Base-by-base conservation (phyloP, 1,284 basidiomycete genomes). In the Boletus subluridellus region DNA sequence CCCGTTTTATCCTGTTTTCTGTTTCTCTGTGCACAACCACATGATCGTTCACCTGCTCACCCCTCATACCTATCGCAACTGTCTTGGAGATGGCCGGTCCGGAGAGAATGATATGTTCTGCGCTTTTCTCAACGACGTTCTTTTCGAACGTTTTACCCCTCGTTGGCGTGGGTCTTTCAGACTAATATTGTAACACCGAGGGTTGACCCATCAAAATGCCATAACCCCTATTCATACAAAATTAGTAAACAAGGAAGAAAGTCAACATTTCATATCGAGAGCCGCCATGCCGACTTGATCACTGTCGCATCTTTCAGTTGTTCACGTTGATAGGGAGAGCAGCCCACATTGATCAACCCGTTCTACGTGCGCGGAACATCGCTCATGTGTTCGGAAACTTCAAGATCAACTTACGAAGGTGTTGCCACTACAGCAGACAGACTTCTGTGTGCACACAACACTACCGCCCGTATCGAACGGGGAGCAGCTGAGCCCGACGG, bases 351-450 rank as follows among this genome's bases (percentile, higher is more conserved):
- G 50, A 69, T 24, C 51, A 65, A 35, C 0, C 63, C 65, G 9
- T 42, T 49, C 60, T 61, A 15, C 30, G n/a, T 15, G 32, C 4
- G 8, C 8, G 8, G 11, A 7, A 37, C 0, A 10, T 24, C 12
- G 4, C 3, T 51, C 11, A 2, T 15, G 14, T 0, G 14, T 5
- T 37, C 14, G 15, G 1, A 37, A 8, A 37, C 15, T 21, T 21
- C 35, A 37, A 37, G 14, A 14, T 37, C 5, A 6, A 15, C 60
- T 55, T 41, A 67, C 59, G 14, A 55, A 59, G n/a, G 28, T 21
- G 4, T 66, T 62, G 5, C 26, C 44, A 8, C 21, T 49, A 54
- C 64, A 67, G 4, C 65, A 65, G n/a, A 63, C 57, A 17, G 64
- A 35, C 34, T 67, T 41, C 39, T 34, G 15, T 15, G 41, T 47